phyloP scores from a whole-genome alignment of 331 rosid genomes.

The Acacia concinna region DNA sequence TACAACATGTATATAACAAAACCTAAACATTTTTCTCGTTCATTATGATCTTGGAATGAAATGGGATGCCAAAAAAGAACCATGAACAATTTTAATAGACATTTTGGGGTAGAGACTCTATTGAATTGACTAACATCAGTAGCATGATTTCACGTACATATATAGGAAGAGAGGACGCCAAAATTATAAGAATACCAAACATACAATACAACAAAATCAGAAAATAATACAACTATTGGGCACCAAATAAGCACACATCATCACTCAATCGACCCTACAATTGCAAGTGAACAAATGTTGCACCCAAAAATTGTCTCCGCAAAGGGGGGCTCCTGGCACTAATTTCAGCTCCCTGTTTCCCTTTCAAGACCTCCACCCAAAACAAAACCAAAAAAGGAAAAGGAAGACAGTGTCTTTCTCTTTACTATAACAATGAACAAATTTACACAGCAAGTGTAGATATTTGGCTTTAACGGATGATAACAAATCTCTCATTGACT shows the following conservation, averaged over 20 bases:
- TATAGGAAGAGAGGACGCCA: conserved; percentile 7
- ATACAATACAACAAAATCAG: conserved; percentile 34
- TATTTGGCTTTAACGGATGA: conserved; percentile 38
- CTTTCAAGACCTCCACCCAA: not conserved
- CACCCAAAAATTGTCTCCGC: conserved; percentile 31
- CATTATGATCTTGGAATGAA: not conserved
- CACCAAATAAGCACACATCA: conserved; percentile 42
- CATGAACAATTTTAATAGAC: not conserved
- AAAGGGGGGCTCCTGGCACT: conserved; percentile 25
- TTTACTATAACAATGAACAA: conserved; percentile 42
- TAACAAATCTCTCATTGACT: conserved; percentile 28
- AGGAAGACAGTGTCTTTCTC: conserved; percentile 28
- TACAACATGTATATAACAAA: not conserved
- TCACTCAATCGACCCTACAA: conserved; percentile 34
- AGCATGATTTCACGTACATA: conserved; percentile 22
- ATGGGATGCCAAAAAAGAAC: not conserved
- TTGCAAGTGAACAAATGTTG: conserved; percentile 40
- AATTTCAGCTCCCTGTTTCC: conserved; percentile 4
- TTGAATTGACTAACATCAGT: not conserved
- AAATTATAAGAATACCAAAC: conserved; percentile 37
- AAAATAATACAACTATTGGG: conserved; percentile 26
- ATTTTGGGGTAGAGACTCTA: conserved; percentile 29
- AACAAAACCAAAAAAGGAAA: not conserved
- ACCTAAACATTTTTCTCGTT: not conserved
- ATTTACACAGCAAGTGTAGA: conserved; percentile 52